A percentile compares a stretch with the other conserved stretches of the same genome.
Conservation (phyloP, 257 asterid species). For the Capsicum pubescens region DNA sequence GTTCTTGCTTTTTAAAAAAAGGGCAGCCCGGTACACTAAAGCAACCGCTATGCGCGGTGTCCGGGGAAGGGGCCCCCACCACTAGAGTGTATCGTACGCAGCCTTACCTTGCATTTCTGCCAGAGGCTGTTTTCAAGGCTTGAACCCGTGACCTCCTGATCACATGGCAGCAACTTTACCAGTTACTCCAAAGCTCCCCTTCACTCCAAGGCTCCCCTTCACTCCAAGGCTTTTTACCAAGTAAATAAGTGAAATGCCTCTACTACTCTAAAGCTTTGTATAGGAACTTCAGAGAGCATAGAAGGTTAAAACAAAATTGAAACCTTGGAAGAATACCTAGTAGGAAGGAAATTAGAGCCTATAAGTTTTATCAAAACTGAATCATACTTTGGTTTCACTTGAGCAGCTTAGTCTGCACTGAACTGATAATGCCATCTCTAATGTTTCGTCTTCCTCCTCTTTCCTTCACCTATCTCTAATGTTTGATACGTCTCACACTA, state of each 20-base stretch:
- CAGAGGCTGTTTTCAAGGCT: too few species aligned
- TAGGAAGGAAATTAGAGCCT: slow-evolving; percentile 6
- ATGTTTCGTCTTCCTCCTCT: background rate
- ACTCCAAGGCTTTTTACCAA: too few species aligned
- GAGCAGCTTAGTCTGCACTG: background rate
- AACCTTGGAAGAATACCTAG: background rate
- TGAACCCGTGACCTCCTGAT: too few species aligned
- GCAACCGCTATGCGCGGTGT: too few species aligned
- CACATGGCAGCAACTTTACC: too few species aligned
- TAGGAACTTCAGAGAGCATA: background rate
- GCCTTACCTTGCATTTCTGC: too few species aligned
- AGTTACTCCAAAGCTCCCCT: too few species aligned
- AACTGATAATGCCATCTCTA: background rate
- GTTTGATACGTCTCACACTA: background rate
- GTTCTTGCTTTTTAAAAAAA: background rate
- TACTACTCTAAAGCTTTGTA: background rate
- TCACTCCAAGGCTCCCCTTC: too few species aligned
- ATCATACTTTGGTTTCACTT: background rate
- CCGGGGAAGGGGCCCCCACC: too few species aligned
- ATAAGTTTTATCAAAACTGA: background rate
- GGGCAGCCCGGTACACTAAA: too few species aligned
- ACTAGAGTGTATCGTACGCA: too few species aligned
- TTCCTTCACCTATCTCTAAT: background rate
- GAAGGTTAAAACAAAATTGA: background rate
- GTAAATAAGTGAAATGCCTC: slow-evolving; percentile 12